Evolutionary conservation across 352 stramenopile genomes (phyloP), one percentile per base, ranked within the genome.

Genomic region (Saprolegnia parasitica): DNA sequence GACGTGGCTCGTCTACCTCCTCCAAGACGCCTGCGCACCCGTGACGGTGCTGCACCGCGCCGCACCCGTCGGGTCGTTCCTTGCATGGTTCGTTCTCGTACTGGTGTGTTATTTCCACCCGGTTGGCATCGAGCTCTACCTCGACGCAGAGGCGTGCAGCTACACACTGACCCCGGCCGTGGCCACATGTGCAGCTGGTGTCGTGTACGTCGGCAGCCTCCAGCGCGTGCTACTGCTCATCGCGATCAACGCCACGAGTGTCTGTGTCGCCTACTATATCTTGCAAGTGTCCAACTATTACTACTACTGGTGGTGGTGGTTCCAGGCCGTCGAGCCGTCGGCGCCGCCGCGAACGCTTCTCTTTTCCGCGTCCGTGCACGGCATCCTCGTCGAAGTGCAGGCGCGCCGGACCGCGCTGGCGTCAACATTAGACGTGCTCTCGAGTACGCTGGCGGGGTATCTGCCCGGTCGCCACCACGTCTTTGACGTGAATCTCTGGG

Each of bases 281-380:
- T 24, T 60, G 13, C 52, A 60, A 11, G 9, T 60, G 3, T 60
- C 52, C 35, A 24, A 60, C 20, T 60, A 60, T 9, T 42, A 60
- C 52, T 60, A 21, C 35, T 60, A 60, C 52, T 60, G 52, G 52
- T 60, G 52, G 52, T 60, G 52, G 52, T 60, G 52, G 52, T 60
- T 42, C 20, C 52, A 40, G 20, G 11, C 52, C 24, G 11, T 60
- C 24, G 52, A 60, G 11, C 52, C 52, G 13, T 4, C 13, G 13
- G 52, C 52, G 16, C 52, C 52, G 10, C 24, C 35, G 13, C 11
- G 11, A 60, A 26, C 24, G 11, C 52, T 60, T 42, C 35, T 60
- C 16, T 60, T 60, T 9, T 35, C 52, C 3, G 13, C 52, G 3
- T 20, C 52, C 1, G 16, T n/a, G 24, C 3, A 1, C 11, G 24